Base-by-base conservation (phyloP, 345 rosid species). In the Erodium maritimum region DNA sequence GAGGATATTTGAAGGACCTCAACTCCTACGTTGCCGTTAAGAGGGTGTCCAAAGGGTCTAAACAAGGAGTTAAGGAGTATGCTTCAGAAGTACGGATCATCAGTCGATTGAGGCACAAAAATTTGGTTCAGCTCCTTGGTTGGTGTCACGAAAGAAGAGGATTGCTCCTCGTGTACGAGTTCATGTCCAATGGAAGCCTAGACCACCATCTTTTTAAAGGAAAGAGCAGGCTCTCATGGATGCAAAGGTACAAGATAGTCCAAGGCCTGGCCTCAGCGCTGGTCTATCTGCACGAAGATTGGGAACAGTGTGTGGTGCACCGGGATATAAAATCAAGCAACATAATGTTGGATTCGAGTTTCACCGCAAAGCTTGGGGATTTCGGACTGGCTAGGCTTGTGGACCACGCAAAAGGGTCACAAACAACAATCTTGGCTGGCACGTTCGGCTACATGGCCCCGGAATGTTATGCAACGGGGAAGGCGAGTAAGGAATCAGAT, bases 251-350 rank as follows among this genome's bases (percentile, higher is more conserved):
- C 53, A 14, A 19, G 5, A 50, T 50, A 4, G 53, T 19, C 2
- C 53, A 50, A 50, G 53, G 53, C 18, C 19, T 50, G 53, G 53
- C 53, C 19, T n/a, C 53, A 16, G 53, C 53, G n/a, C 19, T 50
- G 53, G 18, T 50, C 17, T 50, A 50, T 50, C 53, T 50, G 53
- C 53, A 50, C 17, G 53, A 50, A 19, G 53, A 50, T 5, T 50
- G 53, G 53, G 53, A 50, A 14, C 53, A 14, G 19, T 50, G 53
- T 9, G 53, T 50, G 53, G 53, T 50, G 53, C 53, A 50, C 53
- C 17, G 53, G 19, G 53, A 50, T 14, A 14, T 50, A 50, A 50
- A 50, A 50, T 50, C 53, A n/a, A n/a, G n/a, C n/a, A n/a, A n/a
- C n/a, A n/a, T n/a, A n/a, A n/a, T n/a, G n/a, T n/a, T n/a, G n/a